A percentile compares a stretch with the other conserved stretches of the same genome.
These are phyloP conservation scores for Sclerotiophoma versabilis DNA, from an alignment of 2,329 filamentous ascomycete species.

Conservation along the genomic window DNA sequence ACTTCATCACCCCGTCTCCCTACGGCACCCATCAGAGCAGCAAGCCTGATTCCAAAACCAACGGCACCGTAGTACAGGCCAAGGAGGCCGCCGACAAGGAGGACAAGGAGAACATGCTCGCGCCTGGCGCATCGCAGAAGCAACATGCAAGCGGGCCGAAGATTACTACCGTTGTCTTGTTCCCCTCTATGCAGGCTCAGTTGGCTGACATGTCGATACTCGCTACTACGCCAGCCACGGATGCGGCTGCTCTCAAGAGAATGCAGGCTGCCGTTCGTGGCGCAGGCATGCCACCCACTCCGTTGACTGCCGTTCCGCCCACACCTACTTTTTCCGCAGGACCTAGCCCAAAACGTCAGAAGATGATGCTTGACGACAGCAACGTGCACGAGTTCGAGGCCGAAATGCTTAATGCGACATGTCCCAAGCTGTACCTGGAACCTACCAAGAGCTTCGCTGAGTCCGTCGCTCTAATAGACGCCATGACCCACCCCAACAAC, in stretches of 20 bases:
- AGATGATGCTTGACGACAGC: constrained; percentile 76
- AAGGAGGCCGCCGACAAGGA: constrained; percentile 38
- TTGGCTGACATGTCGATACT: constrained; percentile 79
- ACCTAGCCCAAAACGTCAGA: constrained; percentile 74
- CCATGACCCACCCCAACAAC: constrained; percentile 78
- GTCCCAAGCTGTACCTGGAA: constrained; percentile 77
- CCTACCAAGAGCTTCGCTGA: constrained; percentile 74
- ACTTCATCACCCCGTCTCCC: constrained; percentile 87
- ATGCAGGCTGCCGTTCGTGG: constrained; percentile 56
- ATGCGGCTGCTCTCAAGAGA: constrained; percentile 57
- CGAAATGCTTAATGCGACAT: constrained; percentile 75
- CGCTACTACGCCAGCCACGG: constrained; percentile 69
- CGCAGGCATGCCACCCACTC: constrained; percentile 71
- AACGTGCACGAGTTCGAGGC: constrained; percentile 79
- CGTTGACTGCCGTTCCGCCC: constrained; percentile 62
- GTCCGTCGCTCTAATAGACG: constrained; percentile 73
- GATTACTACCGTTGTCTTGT: constrained; percentile 80
- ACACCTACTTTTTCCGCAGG: constrained; percentile 63
- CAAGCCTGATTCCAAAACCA: constrained; percentile 36
- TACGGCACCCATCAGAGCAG: constrained; percentile 72
- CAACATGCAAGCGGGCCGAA: constrained; percentile 54
- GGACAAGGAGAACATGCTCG: constrained; percentile 66
- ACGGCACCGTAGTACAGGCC: constrained; percentile 28
- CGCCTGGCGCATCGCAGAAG: constrained; percentile 58
- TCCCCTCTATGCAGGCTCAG: constrained; percentile 79